Evolutionary conservation across 345 rosid genomes (phyloP), one percentile per base, ranked within the genome.

Genomic region (Eucalyptus virginea): DNA sequence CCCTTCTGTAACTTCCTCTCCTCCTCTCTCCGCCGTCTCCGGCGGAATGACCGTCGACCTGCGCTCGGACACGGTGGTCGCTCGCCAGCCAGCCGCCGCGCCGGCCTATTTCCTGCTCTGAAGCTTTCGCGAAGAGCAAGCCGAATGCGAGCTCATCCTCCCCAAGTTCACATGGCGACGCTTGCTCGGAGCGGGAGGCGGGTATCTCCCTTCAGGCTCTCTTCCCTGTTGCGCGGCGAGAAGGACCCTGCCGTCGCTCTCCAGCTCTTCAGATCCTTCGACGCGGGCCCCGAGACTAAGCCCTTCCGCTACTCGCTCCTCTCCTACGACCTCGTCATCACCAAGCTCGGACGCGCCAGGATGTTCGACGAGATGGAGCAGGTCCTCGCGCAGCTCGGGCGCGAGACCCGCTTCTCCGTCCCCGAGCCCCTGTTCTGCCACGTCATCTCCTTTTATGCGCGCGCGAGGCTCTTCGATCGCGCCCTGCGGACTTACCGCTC

Each of bases 271-370:
- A 92, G 67, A 48, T 92, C 94, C 90, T 96, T 96, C 32, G 89
- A 93, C 80, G 92, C 93, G 18, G 86, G 86, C 92, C 93, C 21
- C 83, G 87, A 86, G 32, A 65, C 58, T 51, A 90, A 88, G 26
- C 88, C 88, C 47, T 93, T 96, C 77, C 94, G 92, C 83, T 92
- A 93, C 92, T 95, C 95, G 47, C 94, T 93, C 87, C 96, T 90
- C 80, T 94, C 95, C 90, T 96, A 96, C 88, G 99, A 97, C 89
- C 90, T 97, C 93, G 94, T 95, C 91, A 94, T 96, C 91, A 91
- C 94, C 80, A 97, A 95, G 92, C 99, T 97, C 15, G 98, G 98
- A 34, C 91, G 95, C 15, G 96, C 96, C 91, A 96, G 94, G 91
- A 93, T 95, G 98, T 96, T 96, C 86, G 87, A 93, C 8, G 96